Base-by-base conservation (phyloP, 345 rosid genomes). In the Jatropha curcas region DNA sequence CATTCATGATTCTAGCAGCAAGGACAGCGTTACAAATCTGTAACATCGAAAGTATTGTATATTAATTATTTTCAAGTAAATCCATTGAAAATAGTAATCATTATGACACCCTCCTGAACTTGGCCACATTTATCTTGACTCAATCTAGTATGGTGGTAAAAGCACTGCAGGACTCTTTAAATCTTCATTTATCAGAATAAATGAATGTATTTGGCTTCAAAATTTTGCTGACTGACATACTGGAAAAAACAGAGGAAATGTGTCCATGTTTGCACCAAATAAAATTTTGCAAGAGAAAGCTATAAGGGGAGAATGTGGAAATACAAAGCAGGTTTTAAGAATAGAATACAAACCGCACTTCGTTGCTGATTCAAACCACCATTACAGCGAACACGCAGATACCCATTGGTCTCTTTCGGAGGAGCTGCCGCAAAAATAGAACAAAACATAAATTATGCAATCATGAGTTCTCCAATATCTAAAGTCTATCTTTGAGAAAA, bases 21-120 rank as follows among this genome's bases (percentile, higher is more conserved):
- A 95, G 99, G 77, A 95, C 99, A 2, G 98, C 98, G 85, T 95
- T 95, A 78, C 99, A 95, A 62, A 92, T 95, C 99, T 95, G 83
- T 58, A 72, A 75, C 63, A 82, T 52, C 71, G 68, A 74, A 64
- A 66, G 67, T 25, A 22, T 13, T 6, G 71, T 59, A 66, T 22
- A 69, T 53, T 67, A 61, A 45, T 55, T 17, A 31, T 64, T 66
- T 68, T 16, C 33, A 56, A 61, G 60, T 30, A 53, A 67, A 33
- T 27, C 41, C 27, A 25, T 24, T 35, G 65, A 68, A n/a, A n/a
- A 51, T 22, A 53, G 31, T 25, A 37, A 45, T 41, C 61, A 55
- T 27, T n/a, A n/a, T n/a, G n/a, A n/a, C 51, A 68, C 33, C 56
- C 33, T n/a, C 39, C 35, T 25, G 27, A 59, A 33, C 27, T 17